Percentiles rank a stretch among this genome's conserved stretches.
These are phyloP conservation scores for Mycena chlorophos DNA, from an alignment of 768 basidiomycete genomes.

Conservation along the genomic window DNA sequence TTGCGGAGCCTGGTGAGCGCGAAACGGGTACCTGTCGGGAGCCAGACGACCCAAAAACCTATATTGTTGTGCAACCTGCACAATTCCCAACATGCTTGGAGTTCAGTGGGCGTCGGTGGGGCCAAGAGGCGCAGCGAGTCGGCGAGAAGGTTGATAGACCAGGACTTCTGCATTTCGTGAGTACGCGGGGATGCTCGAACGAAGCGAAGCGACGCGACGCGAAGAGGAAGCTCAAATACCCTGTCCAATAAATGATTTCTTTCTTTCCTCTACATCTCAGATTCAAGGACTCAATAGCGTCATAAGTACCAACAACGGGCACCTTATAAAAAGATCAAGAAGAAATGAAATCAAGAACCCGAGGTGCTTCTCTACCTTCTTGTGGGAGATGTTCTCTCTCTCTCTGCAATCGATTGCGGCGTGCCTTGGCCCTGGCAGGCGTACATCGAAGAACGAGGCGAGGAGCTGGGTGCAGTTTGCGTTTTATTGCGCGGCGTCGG, in stretches of 20 bases:
- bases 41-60: slow-evolving; percentile 33
- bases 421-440: background rate
- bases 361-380: background rate
- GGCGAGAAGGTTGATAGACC: slow-evolving; percentile 2
- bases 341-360: slow-evolving; percentile 1
- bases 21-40: slow-evolving; percentile 27
- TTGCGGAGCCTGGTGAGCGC: background rate
- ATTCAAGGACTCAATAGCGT: background rate
- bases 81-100: slow-evolving; percentile 34
- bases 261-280: background rate
- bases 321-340: background rate
- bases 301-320: too few species aligned
- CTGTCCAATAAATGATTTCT: background rate
- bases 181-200: background rate
- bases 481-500: background rate
- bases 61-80: slow-evolving; percentile 34
- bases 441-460: too few species aligned
- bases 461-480: too few species aligned
- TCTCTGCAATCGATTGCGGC: background rate
- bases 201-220: background rate
- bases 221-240: background rate
- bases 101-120: slow-evolving; percentile 23
- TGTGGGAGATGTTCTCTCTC: background rate
- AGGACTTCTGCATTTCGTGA: slow-evolving; percentile 5
- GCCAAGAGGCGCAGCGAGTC: slow-evolving; percentile 14